These are phyloP conservation scores for Entoloma clypeatum DNA, from an alignment of 1,284 basidiomycete species.

Conservation along the genomic window DNA sequence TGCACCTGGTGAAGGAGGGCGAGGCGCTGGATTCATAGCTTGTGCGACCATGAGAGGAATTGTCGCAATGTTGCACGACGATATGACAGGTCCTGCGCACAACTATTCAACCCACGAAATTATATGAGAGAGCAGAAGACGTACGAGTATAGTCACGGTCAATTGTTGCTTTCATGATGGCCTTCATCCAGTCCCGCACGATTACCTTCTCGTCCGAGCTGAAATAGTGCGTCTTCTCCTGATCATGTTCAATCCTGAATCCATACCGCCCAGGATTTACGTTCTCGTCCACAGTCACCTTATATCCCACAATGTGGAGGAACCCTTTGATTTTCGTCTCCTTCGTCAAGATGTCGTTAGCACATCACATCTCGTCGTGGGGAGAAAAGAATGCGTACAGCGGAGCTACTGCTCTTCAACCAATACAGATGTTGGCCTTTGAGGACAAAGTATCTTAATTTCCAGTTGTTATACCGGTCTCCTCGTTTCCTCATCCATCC, in stretches of 20 bases:
- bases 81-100: slow-evolving; percentile 81
- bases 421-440: slow-evolving; percentile 91
- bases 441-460: slow-evolving; percentile 89
- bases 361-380: slow-evolving; percentile 1
- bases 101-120: slow-evolving; percentile 11
- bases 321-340: slow-evolving; percentile 96
- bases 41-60: slow-evolving; percentile 95
- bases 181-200: slow-evolving; percentile 99
- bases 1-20: slow-evolving; percentile 88
- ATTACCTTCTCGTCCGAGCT: slow-evolving; percentile 82
- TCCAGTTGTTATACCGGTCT: slow-evolving; percentile 93
- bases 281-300: slow-evolving; percentile 91
- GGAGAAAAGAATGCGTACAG: slow-evolving; percentile 45
- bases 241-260: slow-evolving; percentile 91
- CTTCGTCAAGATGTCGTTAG: slow-evolving; percentile 33
- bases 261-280: slow-evolving; percentile 91
- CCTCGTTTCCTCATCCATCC: slow-evolving; percentile 98
- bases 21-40: slow-evolving; percentile 91
- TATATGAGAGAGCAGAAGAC: slow-evolving; percentile 25
- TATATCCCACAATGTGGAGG: slow-evolving; percentile 90
- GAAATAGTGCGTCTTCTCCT: slow-evolving; percentile 88
- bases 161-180: slow-evolving; percentile 98
- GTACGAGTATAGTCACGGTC: slow-evolving; percentile 85
- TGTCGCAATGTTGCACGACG: slow-evolving; percentile 95
- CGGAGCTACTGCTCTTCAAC: slow-evolving; percentile 64